These are phyloP conservation scores for Sarcocystis neurona DNA, from an alignment of 169 alveolate genomes.

Conservation along the genomic window DNA sequence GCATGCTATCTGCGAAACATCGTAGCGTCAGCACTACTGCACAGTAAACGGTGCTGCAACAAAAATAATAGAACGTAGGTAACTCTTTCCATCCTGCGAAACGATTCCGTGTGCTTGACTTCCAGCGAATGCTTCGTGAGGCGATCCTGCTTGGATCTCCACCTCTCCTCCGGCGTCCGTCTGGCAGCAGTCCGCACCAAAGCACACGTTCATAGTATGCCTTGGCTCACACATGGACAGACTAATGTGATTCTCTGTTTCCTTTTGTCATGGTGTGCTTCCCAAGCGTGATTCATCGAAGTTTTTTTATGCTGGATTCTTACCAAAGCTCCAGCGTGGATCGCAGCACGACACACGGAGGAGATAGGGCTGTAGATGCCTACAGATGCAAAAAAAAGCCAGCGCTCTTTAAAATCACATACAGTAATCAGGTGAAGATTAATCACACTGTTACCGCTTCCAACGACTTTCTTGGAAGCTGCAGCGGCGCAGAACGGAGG, in stretches of 20 bases:
- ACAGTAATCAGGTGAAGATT: slow-evolving; percentile 67
- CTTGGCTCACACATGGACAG: no score
- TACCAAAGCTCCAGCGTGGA: slow-evolving; percentile 72
- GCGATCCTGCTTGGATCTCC: slow-evolving; percentile 45
- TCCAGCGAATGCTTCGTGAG: slow-evolving; percentile 48
- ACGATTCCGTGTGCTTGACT: slow-evolving; percentile 24
- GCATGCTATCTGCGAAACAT: no score
- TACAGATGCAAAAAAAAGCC: slow-evolving; percentile 71
- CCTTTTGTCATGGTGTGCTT: no score
- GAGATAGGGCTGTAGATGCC: slow-evolving; percentile 84
- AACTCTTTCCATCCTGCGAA: slow-evolving; percentile 45
- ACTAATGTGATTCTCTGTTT: no score
- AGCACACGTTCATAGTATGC: no score
- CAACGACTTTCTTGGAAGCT: slow-evolving; percentile 67
- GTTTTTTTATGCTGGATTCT: no score
- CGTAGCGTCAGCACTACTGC: no score
- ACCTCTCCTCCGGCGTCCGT: slow-evolving; percentile 67
- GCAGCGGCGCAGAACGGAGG: slow-evolving; percentile 75
- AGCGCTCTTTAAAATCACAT: slow-evolving; percentile 70
- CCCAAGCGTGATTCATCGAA: no score
- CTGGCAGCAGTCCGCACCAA: no score
- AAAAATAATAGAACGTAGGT: slow-evolving; percentile 52
- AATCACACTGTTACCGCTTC: slow-evolving; percentile 59
- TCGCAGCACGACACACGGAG: slow-evolving; percentile 88
- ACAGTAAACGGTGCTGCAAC: not conserved